Evolutionary conservation across 768 basidiomycete species (phyloP).

Genomic region (Pleurotus salmoneostramineus): DNA sequence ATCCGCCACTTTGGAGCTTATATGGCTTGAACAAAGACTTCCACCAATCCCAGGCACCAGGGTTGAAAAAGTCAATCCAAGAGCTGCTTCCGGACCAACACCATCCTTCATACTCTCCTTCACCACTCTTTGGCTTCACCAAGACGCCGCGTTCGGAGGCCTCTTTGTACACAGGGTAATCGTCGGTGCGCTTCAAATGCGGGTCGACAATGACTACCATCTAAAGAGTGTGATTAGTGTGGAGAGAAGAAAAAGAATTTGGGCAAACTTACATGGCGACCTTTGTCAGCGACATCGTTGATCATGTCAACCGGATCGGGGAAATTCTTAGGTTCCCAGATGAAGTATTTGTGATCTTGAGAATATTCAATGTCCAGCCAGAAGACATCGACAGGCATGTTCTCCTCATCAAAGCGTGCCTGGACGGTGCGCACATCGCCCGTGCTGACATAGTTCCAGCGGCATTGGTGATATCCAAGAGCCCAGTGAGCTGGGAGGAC

Average conservation of each 20-base stretch:
- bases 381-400: slow-evolving; percentile 93
- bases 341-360: slow-evolving; percentile 93
- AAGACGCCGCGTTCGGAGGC: slow-evolving; percentile 81
- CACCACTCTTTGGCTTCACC: slow-evolving; percentile 75
- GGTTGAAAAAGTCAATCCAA: slow-evolving; percentile 98
- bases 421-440: slow-evolving; percentile 86
- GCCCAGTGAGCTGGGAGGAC: slow-evolving; percentile 90
- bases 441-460: slow-evolving; percentile 96
- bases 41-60: slow-evolving; percentile 89
- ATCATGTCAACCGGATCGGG: slow-evolving; percentile 94
- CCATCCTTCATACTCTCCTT: slow-evolving; percentile 94
- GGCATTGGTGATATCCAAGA: slow-evolving; percentile 93
- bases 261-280: slow-evolving; percentile 63
- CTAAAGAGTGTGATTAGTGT: slow-evolving; percentile 33
- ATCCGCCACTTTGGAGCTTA: slow-evolving; percentile 47
- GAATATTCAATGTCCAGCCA: slow-evolving; percentile 98
- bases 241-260: background rate
- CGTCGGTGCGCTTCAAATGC: slow-evolving; percentile 79
- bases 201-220: slow-evolving; percentile 99
- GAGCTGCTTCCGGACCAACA: slow-evolving; percentile 97
- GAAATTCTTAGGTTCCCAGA: slow-evolving; percentile 92
- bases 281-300: slow-evolving; percentile 79
- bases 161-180: slow-evolving; percentile 82
- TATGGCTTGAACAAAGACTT: slow-evolving; percentile 71
- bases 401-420: slow-evolving; percentile 85